Evolutionary conservation across 2,329 filamentous ascomycete species (phyloP).

Genomic region (Penicillium corylophilum): DNA sequence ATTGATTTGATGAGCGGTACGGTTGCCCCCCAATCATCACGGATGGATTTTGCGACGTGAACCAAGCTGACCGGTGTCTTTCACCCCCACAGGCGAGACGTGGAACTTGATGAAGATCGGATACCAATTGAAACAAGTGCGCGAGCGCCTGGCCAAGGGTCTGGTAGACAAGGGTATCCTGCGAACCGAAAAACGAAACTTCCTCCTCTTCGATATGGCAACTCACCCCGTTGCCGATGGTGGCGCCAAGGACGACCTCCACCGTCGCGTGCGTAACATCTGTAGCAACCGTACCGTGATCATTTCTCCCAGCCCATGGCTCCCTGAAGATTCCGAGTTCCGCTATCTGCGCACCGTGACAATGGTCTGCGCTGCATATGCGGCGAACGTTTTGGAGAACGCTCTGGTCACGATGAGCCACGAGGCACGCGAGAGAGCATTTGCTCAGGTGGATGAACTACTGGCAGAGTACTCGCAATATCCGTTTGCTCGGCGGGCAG

Average conservation of each 20-base stretch:
- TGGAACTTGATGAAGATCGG: conserved; percentile 99
- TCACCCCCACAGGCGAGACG: conserved; percentile 71
- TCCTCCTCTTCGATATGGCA: conserved; percentile 99
- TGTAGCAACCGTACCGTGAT: conserved; percentile 93
- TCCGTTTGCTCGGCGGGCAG: conserved; percentile 82
- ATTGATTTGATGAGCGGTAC: conserved; percentile 98
- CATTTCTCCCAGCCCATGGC: conserved; percentile 78
- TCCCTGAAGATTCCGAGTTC: conserved; percentile 93
- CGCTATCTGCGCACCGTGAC: conserved; percentile 86
- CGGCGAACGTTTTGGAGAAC: conserved; percentile 96
- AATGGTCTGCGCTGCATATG: conserved; percentile 98
- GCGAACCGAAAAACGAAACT: conserved; percentile 98
- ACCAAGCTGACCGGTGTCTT: conserved; percentile 15
- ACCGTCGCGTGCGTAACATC: conserved; percentile 85
- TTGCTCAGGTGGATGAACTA: conserved; percentile 94
- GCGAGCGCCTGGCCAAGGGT: conserved; percentile 93
- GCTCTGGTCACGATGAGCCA: conserved; percentile 91
- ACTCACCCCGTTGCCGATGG: conserved; percentile 96
- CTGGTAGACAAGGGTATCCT: conserved; percentile 98
- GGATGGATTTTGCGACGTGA: neutral
- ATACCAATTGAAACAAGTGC: conserved; percentile 98
- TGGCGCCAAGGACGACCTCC: conserved; percentile 95
- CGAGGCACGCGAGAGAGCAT: conserved; percentile 89
- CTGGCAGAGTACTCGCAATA: conserved; percentile 96
- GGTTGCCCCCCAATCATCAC: conserved; percentile 25